phyloP scores from a whole-genome alignment of 345 rosid genomes.

The Gossypium anomalum region DNA sequence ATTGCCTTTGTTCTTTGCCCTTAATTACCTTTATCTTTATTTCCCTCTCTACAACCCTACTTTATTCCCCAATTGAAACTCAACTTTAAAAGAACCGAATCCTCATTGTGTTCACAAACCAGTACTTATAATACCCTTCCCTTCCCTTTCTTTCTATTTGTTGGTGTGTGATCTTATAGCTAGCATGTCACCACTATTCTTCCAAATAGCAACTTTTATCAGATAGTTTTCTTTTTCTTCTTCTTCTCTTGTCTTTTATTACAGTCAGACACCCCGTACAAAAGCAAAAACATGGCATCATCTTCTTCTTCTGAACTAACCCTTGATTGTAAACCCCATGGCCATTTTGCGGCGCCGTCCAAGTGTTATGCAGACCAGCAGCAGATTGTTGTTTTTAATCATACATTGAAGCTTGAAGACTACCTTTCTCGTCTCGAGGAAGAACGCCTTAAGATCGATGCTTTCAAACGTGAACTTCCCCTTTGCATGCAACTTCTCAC shows the following conservation, averaged over 20 bases:
- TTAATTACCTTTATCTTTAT: constrained; percentile 8
- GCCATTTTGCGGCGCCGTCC: neutral
- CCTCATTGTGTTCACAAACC: constrained; percentile 63
- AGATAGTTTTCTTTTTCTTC: neutral
- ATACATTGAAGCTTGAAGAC: constrained; percentile 78
- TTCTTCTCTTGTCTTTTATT: neutral
- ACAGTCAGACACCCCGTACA: neutral
- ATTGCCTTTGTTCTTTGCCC: constrained; percentile 43
- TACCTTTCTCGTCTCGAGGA: constrained; percentile 77
- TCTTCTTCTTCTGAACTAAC: constrained; percentile 84
- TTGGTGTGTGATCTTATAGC: neutral
- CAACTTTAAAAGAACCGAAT: constrained; percentile 22
- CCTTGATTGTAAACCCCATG: constrained; percentile 73
- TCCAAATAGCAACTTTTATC: neutral
- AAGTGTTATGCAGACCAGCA: constrained; percentile 53
- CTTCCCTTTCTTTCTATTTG: constrained; percentile 15
- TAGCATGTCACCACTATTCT: neutral
- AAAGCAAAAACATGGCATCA: constrained; percentile 46
- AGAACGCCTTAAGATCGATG: constrained; percentile 93
- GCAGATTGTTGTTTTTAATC: constrained; percentile 24
- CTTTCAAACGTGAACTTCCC: constrained; percentile 96
- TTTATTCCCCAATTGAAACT: neutral
- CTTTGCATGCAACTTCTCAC: constrained; percentile 99
- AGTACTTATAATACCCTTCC: constrained; percentile 26
- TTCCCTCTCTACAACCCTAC: neutral